phyloP scores from a whole-genome alignment of 225 moss, liverwort and hornwort species.

The Neckera pumila region DNA sequence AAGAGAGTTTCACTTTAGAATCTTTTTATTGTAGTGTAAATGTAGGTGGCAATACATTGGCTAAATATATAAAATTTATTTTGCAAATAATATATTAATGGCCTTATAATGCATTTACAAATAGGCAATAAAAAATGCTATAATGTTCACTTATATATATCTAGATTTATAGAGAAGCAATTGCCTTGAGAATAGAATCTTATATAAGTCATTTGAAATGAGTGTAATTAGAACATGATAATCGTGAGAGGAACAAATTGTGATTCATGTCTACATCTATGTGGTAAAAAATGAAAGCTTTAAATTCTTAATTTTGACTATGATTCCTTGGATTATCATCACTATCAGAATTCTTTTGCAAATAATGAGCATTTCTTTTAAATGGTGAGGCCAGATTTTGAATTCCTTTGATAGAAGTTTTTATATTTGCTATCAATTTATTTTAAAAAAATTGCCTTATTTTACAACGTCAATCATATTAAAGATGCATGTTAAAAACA shows the following conservation, averaged over 20 bases:
- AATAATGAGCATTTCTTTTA: neutral
- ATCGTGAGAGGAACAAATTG: neutral
- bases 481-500: too few relatives aligned
- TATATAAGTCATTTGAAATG: neutral
- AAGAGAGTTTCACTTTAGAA: neutral
- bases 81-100: neutral
- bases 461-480: neutral
- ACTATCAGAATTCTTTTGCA: neutral
- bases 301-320: too few relatives aligned
- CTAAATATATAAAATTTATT: neutral
- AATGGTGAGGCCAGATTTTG: neutral
- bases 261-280: neutral
- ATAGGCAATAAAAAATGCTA: neutral
- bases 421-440: neutral
- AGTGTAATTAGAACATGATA: neutral
- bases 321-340: neutral
- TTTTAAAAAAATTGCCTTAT: neutral
- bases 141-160: accelerated
- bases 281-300: neutral
- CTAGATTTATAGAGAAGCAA: neutral
- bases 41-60: neutral
- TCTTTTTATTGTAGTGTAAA: neutral
- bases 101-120: neutral
- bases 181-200: neutral
- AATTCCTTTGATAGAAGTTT: neutral